A percentile compares a stretch with the other conserved stretches of the same genome.
phyloP scores from a whole-genome alignment of 2,329 filamentous ascomycete genomes.

The Apiospora aurea region DNA sequence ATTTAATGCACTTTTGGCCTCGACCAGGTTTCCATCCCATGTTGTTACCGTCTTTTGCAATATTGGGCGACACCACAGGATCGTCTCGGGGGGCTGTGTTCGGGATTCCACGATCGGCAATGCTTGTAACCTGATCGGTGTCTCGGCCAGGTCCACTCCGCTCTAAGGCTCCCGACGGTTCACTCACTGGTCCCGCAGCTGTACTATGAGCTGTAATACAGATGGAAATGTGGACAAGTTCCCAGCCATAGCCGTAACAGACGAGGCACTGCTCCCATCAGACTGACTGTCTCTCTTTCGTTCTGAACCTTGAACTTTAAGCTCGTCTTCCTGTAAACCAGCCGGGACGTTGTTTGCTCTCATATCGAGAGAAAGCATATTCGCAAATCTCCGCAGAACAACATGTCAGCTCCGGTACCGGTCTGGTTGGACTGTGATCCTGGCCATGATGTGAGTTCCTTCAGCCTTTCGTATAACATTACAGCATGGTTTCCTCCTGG shows the following conservation, averaged over 20 bases:
- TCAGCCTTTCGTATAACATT: not conserved
- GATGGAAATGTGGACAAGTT: slow-evolving; percentile 17
- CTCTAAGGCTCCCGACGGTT: slow-evolving; percentile 11
- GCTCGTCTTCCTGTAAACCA: not conserved
- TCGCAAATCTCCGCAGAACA: not conserved
- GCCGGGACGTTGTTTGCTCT: not conserved
- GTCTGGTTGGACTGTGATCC: slow-evolving; percentile 70
- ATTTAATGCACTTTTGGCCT: not conserved
- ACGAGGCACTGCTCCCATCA: not conserved
- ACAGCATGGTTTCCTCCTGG: not conserved
- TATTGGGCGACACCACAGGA: not conserved
- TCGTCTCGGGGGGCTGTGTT: not conserved
- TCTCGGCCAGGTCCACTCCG: slow-evolving; percentile 1
- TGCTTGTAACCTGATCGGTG: slow-evolving; percentile 1
- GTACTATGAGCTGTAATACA: slow-evolving; percentile 8
- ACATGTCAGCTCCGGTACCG: slow-evolving; percentile 50
- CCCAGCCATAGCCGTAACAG: not conserved
- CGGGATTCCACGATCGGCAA: slow-evolving; percentile 6
- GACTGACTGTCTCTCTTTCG: not conserved
- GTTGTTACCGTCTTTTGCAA: not conserved
- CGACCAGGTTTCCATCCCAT: not conserved
- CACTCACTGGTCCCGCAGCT: slow-evolving; percentile 1
- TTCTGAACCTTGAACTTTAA: too few species aligned
- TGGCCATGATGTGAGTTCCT: slow-evolving; percentile 68
- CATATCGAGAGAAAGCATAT: not conserved